phyloP scores from a whole-genome alignment of 2,329 filamentous ascomycete species.

The Trichoderma hamatum region DNA sequence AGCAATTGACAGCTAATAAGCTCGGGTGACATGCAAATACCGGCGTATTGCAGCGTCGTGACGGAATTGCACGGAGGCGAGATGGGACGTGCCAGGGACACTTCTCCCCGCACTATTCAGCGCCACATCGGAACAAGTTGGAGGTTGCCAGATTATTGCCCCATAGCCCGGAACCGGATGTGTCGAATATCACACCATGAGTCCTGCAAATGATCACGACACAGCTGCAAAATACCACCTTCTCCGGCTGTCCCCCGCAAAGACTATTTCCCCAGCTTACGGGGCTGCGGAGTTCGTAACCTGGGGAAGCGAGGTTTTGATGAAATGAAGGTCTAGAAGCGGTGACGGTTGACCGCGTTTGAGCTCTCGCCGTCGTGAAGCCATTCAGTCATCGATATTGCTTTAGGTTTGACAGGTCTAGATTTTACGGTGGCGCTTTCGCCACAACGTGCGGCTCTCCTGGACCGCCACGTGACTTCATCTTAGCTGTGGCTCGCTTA shows the following conservation, averaged over 20 bases:
- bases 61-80: slow-evolving; percentile 9
- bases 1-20: slow-evolving; percentile 4
- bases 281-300: neutral
- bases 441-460: slow-evolving; percentile 10
- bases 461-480: neutral
- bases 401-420: neutral
- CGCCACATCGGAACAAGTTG: slow-evolving; percentile 18
- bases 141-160: neutral
- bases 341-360: neutral
- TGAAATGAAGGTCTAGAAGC: slow-evolving; percentile 1
- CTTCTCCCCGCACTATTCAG: slow-evolving; percentile 14
- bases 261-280: slow-evolving; percentile 19
- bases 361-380: neutral
- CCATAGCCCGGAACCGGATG: neutral
- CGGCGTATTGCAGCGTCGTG: slow-evolving; percentile 1
- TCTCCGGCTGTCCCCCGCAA: slow-evolving; percentile 6
- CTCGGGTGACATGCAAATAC: neutral
- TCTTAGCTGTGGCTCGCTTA: neutral
- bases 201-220: neutral
- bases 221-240: slow-evolving; percentile 5
- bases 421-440: neutral
- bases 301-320: slow-evolving; percentile 11
- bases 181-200: slow-evolving; percentile 7
- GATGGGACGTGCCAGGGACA: neutral
- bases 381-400: slow-evolving; percentile 3